These are phyloP conservation scores for Cercospora nicotianae DNA, from an alignment of 2,329 filamentous ascomycete genomes.

Conservation along the genomic window DNA sequence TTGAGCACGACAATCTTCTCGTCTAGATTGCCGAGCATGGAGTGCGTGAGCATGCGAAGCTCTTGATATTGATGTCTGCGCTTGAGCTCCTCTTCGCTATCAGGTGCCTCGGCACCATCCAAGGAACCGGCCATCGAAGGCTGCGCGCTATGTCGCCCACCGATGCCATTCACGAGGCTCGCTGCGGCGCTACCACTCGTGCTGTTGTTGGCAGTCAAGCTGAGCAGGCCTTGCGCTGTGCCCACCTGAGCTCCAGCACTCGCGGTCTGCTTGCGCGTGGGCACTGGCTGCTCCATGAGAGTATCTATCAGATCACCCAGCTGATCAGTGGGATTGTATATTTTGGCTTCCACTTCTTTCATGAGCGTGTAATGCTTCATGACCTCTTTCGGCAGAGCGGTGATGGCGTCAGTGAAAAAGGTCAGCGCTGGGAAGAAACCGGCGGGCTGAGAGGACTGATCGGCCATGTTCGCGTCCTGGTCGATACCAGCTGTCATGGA, in stretches of 20 bases:
- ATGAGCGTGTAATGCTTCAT: conserved; percentile 93
- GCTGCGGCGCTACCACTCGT: conserved; percentile 40
- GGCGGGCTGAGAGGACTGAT: conserved; percentile 36
- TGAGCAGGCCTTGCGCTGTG: conserved; percentile 35
- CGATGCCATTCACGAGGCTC: conserved; percentile 42
- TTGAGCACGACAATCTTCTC: conserved; percentile 97
- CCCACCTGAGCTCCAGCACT: conserved; percentile 12
- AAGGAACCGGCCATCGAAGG: conserved; percentile 30
- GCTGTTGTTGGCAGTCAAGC: conserved; percentile 44
- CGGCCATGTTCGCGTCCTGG: conserved; percentile 29
- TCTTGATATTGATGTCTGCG: conserved; percentile 60
- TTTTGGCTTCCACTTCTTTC: conserved; percentile 97
- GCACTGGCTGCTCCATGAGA: conserved; percentile 52
- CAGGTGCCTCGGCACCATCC: conserved; percentile 30
- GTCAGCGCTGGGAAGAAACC: conserved; percentile 66
- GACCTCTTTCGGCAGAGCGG: conserved; percentile 89
- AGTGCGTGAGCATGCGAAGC: conserved; percentile 73
- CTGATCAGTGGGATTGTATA: conserved; percentile 81
- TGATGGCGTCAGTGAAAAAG: conserved; percentile 86
- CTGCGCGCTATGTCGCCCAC: conserved; percentile 28
- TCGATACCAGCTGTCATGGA: conserved; percentile 41
- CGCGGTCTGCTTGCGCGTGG: conserved; percentile 36
- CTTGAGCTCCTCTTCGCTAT: conserved; percentile 52
- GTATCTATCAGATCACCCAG: conserved; percentile 72
- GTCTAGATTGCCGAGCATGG: conserved; percentile 86